These are phyloP conservation scores for Aureobasidium sp. DNA, from an alignment of 2,329 filamentous ascomycete species.

Conservation along the genomic window DNA sequence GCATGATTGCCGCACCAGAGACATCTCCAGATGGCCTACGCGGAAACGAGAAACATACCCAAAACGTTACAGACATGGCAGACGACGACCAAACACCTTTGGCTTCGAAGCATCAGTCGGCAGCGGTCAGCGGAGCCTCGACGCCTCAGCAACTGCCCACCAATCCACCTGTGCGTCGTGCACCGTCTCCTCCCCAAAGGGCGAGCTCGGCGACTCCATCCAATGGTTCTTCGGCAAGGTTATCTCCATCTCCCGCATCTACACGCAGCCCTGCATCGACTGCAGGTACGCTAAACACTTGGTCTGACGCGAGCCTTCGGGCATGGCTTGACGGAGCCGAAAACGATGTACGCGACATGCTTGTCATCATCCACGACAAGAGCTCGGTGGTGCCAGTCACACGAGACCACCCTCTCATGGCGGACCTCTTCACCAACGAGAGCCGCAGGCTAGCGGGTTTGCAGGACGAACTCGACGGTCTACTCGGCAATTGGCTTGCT, in stretches of 20 bases:
- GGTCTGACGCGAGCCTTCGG: constrained; percentile 79
- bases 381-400: constrained; percentile 72
- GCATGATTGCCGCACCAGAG: constrained; percentile 22
- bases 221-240: constrained; percentile 23
- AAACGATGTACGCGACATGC: constrained; percentile 78
- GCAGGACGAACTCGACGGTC: constrained; percentile 66
- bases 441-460: constrained; percentile 56
- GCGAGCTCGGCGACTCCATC: constrained; percentile 4
- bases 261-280: constrained; percentile 47
- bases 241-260: constrained; percentile 26
- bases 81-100: constrained; percentile 19
- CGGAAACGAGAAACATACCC: constrained; percentile 13
- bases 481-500: constrained; percentile 11
- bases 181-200: constrained; percentile 6
- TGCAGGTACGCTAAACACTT: constrained; percentile 52
- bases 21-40: constrained; percentile 12
- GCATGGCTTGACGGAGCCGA: constrained; percentile 80
- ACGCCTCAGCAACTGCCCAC: neutral
- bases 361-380: constrained; percentile 89
- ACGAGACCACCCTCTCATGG: constrained; percentile 77
- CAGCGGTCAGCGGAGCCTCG: constrained; percentile 1
- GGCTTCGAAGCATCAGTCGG: constrained; percentile 20
- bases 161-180: constrained; percentile 3
- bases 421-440: constrained; percentile 75
- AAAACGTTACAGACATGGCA: constrained; percentile 5